These are phyloP conservation scores for Colletotrichum navitas DNA, from an alignment of 2,329 filamentous ascomycete genomes.

Conservation along the genomic window DNA sequence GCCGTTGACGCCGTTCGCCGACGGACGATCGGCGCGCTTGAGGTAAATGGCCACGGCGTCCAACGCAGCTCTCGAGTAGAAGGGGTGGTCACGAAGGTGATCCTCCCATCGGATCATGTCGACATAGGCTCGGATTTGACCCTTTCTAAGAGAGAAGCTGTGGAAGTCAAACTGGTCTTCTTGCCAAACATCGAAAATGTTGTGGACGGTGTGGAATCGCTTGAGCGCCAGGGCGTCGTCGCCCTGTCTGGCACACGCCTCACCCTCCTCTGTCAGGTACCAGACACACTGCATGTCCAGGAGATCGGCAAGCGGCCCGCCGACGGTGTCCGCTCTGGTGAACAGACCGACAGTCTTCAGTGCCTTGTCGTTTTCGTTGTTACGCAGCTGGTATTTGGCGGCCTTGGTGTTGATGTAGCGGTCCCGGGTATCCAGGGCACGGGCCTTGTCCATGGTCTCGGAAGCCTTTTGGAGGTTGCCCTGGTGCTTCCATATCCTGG, in stretches of 20 bases:
- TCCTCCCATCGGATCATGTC: constrained; percentile 99
- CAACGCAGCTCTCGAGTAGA: constrained; percentile 87
- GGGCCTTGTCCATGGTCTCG: constrained; percentile 88
- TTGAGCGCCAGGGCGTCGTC: constrained; percentile 91
- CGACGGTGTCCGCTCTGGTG: constrained; percentile 89
- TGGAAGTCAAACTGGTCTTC: constrained; percentile 99
- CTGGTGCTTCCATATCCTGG: constrained; percentile 91
- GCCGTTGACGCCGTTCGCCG: constrained; percentile 73
- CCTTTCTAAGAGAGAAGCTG: constrained; percentile 95
- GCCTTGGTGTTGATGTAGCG: constrained; percentile 99
- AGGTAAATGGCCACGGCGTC: constrained; percentile 86
- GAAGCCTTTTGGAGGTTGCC: constrained; percentile 85
- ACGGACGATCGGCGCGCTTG: constrained; percentile 80
- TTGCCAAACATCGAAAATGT: constrained; percentile 97
- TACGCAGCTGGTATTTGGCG: constrained; percentile 95
- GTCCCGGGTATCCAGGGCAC: constrained; percentile 88
- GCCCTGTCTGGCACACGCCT: constrained; percentile 85
- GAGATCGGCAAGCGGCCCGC: constrained; percentile 89
- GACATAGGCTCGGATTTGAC: constrained; percentile 93
- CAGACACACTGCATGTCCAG: constrained; percentile 99
- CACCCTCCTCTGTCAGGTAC: constrained; percentile 95
- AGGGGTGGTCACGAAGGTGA: constrained; percentile 89
- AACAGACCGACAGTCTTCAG: constrained; percentile 93
- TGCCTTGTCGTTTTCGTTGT: constrained; percentile 88
- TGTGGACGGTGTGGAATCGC: constrained; percentile 87